Percentiles rank a stretch among this genome's conserved stretches.
Conservation (phyloP, 306 rosid species). For the Senna tora region DNA sequence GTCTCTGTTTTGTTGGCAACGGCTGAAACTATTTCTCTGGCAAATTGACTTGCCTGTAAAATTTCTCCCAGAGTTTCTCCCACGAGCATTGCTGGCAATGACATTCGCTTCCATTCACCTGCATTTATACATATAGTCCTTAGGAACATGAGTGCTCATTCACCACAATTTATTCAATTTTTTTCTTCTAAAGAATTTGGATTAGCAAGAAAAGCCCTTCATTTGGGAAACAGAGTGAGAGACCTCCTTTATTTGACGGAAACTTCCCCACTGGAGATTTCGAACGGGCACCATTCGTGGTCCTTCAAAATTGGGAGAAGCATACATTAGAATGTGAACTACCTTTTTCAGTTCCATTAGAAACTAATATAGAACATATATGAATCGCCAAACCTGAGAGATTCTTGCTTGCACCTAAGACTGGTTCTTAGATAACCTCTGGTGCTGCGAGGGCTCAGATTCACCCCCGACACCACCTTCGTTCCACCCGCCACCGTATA, state of each 20-base stretch:
- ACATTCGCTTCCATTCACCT: constrained; percentile 92
- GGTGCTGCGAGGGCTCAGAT: constrained; percentile 93
- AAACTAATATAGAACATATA: too few species aligned
- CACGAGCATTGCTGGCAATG: constrained; percentile 92
- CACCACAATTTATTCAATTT: too few species aligned
- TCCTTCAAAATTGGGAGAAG: constrained; percentile 48
- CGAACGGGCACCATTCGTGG: constrained; percentile 51
- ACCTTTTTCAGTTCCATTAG: background rate
- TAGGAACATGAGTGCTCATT: background rate
- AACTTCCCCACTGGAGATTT: constrained; percentile 84
- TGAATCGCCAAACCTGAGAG: constrained; percentile 56
- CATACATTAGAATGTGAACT: constrained; percentile 1
- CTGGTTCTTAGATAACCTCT: constrained; percentile 82
- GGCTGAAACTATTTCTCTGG: constrained; percentile 71
- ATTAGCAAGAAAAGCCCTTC: too few species aligned
- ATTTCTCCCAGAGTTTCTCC: constrained; percentile 91
- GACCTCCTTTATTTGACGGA: constrained; percentile 68
- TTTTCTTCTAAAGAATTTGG: too few species aligned
- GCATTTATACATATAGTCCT: background rate
- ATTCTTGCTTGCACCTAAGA: constrained; percentile 95
- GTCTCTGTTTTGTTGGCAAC: constrained; percentile 44
- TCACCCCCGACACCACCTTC: constrained; percentile 80
- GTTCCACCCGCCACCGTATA: constrained; percentile 77
- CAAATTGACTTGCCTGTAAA: constrained; percentile 82
- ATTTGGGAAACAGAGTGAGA: constrained; percentile 15